These are phyloP conservation scores for Lactifluus rugatus DNA, from an alignment of 768 basidiomycete species.

Conservation along the genomic window DNA sequence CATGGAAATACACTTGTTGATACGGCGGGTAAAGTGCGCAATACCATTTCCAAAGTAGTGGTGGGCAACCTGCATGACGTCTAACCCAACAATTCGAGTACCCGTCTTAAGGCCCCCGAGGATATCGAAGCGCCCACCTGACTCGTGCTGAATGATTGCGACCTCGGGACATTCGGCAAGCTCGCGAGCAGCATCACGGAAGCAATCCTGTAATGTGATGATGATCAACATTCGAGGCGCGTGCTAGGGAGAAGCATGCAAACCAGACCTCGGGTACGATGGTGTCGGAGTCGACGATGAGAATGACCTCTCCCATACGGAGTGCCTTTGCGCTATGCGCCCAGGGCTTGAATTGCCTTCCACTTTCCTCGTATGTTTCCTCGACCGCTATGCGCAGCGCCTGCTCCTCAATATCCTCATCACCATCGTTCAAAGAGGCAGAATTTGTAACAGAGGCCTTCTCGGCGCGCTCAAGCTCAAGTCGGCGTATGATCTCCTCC, in stretches of 20 bases:
- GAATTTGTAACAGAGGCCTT: conserved; percentile 27
- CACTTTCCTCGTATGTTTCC: conserved; percentile 54
- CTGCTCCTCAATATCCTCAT: conserved; percentile 55
- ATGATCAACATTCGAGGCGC: not conserved
- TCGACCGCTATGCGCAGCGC: conserved; percentile 69
- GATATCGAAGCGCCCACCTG: conserved; percentile 34
- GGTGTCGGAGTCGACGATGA: conserved; percentile 77
- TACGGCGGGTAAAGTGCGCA: conserved; percentile 77
- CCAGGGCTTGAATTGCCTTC: conserved; percentile 58
- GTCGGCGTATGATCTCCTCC: conserved; percentile 39
- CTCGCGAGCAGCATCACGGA: conserved; percentile 84
- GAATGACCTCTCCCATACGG: conserved; percentile 68
- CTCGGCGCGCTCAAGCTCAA: conserved; percentile 35
- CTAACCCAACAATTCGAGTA: conserved; percentile 26
- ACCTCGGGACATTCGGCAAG: conserved; percentile 73
- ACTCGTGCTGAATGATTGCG: conserved; percentile 86
- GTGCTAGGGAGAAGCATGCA: not conserved
- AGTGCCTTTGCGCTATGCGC: conserved; percentile 65
- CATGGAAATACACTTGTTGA: conserved; percentile 78
- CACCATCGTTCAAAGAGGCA: conserved; percentile 30
- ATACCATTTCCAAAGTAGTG: conserved; percentile 91
- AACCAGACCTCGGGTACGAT: conserved; percentile 56
- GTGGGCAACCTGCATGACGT: conserved; percentile 84
- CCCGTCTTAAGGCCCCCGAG: not conserved
- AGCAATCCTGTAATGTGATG: conserved; percentile 53